Conservation (phyloP, 805 yeast species). For the Barnettozyma populi region DNA sequence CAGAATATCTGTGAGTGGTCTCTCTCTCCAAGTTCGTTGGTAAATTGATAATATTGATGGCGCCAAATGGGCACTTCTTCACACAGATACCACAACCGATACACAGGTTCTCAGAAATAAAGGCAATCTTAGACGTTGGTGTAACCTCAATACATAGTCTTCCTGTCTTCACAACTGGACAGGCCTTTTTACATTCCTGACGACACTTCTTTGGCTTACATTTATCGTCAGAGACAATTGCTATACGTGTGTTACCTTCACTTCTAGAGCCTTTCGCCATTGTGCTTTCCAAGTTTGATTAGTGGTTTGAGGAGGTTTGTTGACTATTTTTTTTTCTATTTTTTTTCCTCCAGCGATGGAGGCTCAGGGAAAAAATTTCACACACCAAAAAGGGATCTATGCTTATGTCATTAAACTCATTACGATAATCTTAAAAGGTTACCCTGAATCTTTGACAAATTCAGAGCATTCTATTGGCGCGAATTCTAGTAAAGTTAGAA, state of each 20-base stretch:
- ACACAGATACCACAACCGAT: slow-evolving; percentile 99
- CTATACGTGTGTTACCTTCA: slow-evolving; percentile 63
- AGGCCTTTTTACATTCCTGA: slow-evolving; percentile 94
- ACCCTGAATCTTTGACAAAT: neutral
- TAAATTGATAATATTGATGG: slow-evolving; percentile 89
- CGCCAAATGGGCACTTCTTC: slow-evolving; percentile 97
- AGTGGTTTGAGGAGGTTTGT: neutral
- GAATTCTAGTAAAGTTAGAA: neutral
- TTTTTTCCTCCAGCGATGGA: neutral
- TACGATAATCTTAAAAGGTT: neutral
- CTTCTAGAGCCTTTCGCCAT: slow-evolving; percentile 4
- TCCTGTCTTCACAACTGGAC: slow-evolving; percentile 98
- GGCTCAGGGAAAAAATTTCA: neutral
- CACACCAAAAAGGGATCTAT: neutral
- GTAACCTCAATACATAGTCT: slow-evolving; percentile 95
- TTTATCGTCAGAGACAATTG: slow-evolving; percentile 88
- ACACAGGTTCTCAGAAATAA: slow-evolving; percentile 89
- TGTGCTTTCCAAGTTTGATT: neutral
- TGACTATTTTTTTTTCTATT: neutral
- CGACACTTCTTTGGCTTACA: slow-evolving; percentile 98
- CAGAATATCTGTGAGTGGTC: slow-evolving; percentile 96
- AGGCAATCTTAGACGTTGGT: slow-evolving; percentile 87
- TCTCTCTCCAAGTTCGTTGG: slow-evolving; percentile 92
- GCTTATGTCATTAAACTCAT: neutral
- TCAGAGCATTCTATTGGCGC: neutral